Conservation (phyloP, 2,329 filamentous ascomycete species). For the Ambrosiella beaveri region DNA sequence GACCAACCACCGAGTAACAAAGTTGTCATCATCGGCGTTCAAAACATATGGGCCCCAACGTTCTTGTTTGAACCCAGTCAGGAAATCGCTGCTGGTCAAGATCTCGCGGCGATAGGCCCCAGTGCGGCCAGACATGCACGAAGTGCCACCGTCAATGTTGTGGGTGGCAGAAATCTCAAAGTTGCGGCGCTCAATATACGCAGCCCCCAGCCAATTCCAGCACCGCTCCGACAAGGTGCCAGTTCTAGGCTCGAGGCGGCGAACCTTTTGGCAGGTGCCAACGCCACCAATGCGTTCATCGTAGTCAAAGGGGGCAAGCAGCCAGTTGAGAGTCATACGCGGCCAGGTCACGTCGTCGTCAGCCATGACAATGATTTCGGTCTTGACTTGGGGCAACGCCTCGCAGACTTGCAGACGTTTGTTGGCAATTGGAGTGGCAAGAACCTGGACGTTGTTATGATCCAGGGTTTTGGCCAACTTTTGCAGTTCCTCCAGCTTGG, state of each 20-base stretch:
- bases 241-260: constrained; percentile 45
- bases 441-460: constrained; percentile 49
- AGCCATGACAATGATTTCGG: constrained; percentile 75
- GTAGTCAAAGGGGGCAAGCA: constrained; percentile 76
- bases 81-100: constrained; percentile 68
- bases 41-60: constrained; percentile 77
- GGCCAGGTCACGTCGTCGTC: constrained; percentile 96
- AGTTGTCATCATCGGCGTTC: constrained; percentile 96
- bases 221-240: constrained; percentile 35
- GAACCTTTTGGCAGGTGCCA: constrained; percentile 76
- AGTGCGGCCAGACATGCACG: constrained; percentile 87
- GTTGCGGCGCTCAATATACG: constrained; percentile 85
- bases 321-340: constrained; percentile 69
- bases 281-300: constrained; percentile 68
- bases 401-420: constrained; percentile 88
- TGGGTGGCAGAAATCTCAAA: constrained; percentile 95
- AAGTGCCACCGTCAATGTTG: constrained; percentile 87
- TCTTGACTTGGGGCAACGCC: constrained; percentile 70
- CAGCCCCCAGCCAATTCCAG: constrained; percentile 80
- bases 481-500: constrained; percentile 53
- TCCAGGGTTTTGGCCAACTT: constrained; percentile 41
- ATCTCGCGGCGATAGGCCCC: constrained; percentile 85
- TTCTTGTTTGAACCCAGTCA: constrained; percentile 79
- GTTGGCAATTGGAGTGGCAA: constrained; percentile 73
- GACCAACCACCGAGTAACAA: constrained; percentile 91